Evolutionary conservation across 345 rosid species (phyloP).

Genomic region (Eucalyptus curtisii): DNA sequence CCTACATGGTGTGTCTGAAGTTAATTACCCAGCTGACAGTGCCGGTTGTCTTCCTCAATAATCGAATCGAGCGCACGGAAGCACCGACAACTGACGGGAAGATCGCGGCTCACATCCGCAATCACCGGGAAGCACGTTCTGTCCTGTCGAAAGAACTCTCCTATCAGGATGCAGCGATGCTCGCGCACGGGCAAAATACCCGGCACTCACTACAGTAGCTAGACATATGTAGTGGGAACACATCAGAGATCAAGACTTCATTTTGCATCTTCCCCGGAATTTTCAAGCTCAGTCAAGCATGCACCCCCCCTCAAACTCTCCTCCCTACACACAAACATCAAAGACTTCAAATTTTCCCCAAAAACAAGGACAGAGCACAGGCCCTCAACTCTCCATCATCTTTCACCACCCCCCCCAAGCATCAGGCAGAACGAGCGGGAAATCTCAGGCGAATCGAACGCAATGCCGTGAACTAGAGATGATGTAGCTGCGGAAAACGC

Average conservation of each 20-base stretch:
- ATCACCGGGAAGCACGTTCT: not conserved
- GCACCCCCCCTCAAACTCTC: not conserved
- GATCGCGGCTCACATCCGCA: not conserved
- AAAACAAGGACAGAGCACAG: not conserved
- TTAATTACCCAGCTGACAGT: constrained; percentile 24
- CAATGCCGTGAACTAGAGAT: not conserved
- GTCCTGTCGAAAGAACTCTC: not conserved
- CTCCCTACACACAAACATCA: not conserved
- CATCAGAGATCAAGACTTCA: not conserved
- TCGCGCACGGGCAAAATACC: not conserved
- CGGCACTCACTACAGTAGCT: not conserved
- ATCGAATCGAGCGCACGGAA: not conserved
- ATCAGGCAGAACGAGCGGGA: not conserved
- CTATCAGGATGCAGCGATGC: not conserved
- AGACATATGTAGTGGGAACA: not conserved
- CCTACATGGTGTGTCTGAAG: not conserved
- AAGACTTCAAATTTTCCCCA: not conserved
- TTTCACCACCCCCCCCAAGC: not conserved
- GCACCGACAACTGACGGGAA: not conserved
- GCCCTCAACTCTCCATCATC: not conserved
- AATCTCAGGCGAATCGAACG: not conserved
- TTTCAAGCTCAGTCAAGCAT: not conserved
- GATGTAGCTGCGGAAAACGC: not conserved
- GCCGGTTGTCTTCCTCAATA: constrained; percentile 11
- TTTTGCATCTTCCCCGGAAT: not conserved